phyloP scores from a whole-genome alignment of 139 green algal species.

The Spirogloea muscicola region DNA sequence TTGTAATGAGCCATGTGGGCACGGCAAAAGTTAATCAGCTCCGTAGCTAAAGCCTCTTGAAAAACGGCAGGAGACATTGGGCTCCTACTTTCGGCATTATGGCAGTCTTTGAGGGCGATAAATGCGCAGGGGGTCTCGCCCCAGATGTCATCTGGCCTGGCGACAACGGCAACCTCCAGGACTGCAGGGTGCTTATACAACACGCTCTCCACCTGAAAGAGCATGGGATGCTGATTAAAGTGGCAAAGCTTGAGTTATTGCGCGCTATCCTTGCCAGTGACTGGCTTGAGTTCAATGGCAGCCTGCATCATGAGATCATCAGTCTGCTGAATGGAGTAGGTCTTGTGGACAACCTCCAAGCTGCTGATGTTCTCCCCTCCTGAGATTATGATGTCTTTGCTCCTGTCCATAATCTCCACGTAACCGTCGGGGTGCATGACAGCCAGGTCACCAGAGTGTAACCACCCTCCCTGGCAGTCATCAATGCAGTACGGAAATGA shows the following conservation, averaged over 20 bases:
- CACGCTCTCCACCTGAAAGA: slow-evolving; percentile 21
- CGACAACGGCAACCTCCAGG: slow-evolving; percentile 34
- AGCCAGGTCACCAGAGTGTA: slow-evolving; percentile 36
- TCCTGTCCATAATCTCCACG: slow-evolving; percentile 35
- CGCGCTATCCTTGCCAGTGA: too few species aligned
- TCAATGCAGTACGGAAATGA: too few species aligned
- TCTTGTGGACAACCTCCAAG: too few species aligned
- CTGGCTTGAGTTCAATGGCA: too few species aligned
- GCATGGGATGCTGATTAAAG: too few species aligned
- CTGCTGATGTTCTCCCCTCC: slow-evolving; percentile 43
- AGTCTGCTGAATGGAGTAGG: too few species aligned
- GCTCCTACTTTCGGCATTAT: too few species aligned
- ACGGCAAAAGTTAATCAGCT: slow-evolving; percentile 38
- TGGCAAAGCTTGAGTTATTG: too few species aligned
- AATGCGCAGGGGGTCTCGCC: slow-evolving; percentile 30
- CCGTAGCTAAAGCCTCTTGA: too few species aligned
- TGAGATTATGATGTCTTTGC: slow-evolving; percentile 48
- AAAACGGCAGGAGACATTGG: too few species aligned
- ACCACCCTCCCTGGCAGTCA: slow-evolving; percentile 38
- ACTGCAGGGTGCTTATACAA: slow-evolving; percentile 25
- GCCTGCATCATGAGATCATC: too few species aligned
- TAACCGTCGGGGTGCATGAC: slow-evolving; percentile 43
- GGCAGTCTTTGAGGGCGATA: slow-evolving; percentile 3
- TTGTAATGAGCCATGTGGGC: slow-evolving; percentile 26
- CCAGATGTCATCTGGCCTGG: slow-evolving; percentile 27